Conservation (phyloP, 164 flowering plant species). For the Sextonia rubra region DNA sequence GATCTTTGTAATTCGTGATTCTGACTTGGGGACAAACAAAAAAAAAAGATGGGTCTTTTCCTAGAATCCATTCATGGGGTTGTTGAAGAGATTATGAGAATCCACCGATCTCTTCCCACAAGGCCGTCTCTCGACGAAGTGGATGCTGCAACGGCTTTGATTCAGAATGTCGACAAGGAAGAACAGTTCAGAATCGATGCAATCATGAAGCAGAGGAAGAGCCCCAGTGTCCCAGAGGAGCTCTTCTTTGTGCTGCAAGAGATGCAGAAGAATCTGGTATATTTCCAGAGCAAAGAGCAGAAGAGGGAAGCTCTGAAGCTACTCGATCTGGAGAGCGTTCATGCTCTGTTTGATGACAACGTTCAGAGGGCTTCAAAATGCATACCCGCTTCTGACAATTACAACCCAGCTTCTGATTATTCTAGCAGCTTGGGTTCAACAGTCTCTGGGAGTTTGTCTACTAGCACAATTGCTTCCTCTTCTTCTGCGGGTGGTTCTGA, state of each 20-base stretch:
- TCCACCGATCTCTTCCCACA: constrained; percentile 62
- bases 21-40: background rate
- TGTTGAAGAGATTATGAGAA: constrained; percentile 60
- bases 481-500: constrained; percentile 8
- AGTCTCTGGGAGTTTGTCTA: constrained; percentile 11
- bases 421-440: constrained; percentile 13
- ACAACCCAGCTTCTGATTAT: constrained; percentile 1
- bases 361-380: constrained; percentile 56
- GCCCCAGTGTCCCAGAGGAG: constrained; percentile 34
- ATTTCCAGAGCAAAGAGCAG: constrained; percentile 36
- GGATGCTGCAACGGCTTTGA: constrained; percentile 51
- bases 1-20: background rate
- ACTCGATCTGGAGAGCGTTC: constrained; percentile 39
- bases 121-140: constrained; percentile 68
- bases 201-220: constrained; percentile 29
- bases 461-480: constrained; percentile 1
- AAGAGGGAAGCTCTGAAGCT: constrained; percentile 40
- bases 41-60: constrained; percentile 19
- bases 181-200: constrained; percentile 46
- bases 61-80: constrained; percentile 27
- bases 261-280: constrained; percentile 33
- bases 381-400: constrained; percentile 26
- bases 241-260: constrained; percentile 39
- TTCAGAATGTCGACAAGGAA: constrained; percentile 61
- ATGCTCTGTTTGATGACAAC: constrained; percentile 37